phyloP scores from a whole-genome alignment of 805 yeast species.

The Saccharomycopsis sp. region DNA sequence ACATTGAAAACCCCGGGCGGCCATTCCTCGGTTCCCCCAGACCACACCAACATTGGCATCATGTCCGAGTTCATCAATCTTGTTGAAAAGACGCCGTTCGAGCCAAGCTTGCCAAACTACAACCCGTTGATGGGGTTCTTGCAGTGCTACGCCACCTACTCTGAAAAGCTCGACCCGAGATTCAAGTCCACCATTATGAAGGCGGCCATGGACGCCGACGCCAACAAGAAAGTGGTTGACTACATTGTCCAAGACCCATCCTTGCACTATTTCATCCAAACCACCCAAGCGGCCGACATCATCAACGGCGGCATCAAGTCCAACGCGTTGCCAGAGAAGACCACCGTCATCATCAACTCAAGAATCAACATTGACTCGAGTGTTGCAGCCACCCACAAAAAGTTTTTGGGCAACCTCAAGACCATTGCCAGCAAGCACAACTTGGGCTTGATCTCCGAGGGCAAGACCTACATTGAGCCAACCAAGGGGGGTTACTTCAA shows the following conservation, averaged over 20 bases:
- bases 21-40: constrained; percentile 75
- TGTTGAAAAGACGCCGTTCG: constrained; percentile 51
- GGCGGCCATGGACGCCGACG: constrained; percentile 26
- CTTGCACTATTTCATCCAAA: constrained; percentile 35
- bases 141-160: constrained; percentile 57
- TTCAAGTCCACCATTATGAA: constrained; percentile 28
- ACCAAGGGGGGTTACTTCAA: constrained; percentile 27
- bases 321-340: constrained; percentile 67
- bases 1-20: constrained; percentile 61
- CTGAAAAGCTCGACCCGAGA: constrained; percentile 25
- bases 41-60: constrained; percentile 73
- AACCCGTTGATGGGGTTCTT: constrained; percentile 54
- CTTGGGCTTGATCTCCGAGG: constrained; percentile 38
- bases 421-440: constrained; percentile 38
- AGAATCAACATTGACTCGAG: constrained; percentile 53
- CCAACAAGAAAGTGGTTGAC: constrained; percentile 30
- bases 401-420: constrained; percentile 30
- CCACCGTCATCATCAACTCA: constrained; percentile 48
- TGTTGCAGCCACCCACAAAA: constrained; percentile 34
- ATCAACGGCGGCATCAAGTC: constrained; percentile 66
- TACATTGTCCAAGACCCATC: neutral
- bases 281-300: constrained; percentile 62
- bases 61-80: constrained; percentile 46
- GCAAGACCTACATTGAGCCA: constrained; percentile 23
- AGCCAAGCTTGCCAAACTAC: constrained; percentile 35